These are phyloP conservation scores for Prunella vulgaris DNA, from an alignment of 257 asterid genomes.

Conservation along the genomic window DNA sequence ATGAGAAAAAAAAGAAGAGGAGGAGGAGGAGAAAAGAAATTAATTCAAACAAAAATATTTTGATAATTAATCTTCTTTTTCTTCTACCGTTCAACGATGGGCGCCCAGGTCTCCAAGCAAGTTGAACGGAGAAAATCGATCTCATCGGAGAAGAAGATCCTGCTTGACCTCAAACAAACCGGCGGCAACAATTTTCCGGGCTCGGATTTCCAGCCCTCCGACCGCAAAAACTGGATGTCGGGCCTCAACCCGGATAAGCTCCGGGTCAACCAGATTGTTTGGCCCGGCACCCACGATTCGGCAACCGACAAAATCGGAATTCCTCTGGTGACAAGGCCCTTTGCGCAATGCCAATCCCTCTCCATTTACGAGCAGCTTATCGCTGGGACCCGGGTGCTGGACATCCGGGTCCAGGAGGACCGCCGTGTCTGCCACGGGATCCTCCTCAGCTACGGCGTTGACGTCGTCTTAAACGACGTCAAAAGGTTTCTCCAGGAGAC, in stretches of 20 bases:
- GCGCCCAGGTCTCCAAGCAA: slow-evolving; percentile 54
- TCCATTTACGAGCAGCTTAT: slow-evolving; percentile 69
- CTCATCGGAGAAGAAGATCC: slow-evolving; percentile 43
- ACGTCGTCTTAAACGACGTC: slow-evolving; percentile 55
- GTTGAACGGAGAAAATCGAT: slow-evolving; percentile 51
- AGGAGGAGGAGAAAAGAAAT: background rate
- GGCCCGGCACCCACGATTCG: slow-evolving; percentile 98
- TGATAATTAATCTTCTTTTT: slow-evolving; percentile 9
- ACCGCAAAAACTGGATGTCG: slow-evolving; percentile 76
- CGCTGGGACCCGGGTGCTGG: slow-evolving; percentile 63
- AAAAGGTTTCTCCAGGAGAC: slow-evolving; percentile 65
- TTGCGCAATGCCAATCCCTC: slow-evolving; percentile 73
- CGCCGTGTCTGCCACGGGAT: slow-evolving; percentile 77
- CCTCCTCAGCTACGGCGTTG: slow-evolving; percentile 51
- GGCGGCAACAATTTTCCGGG: slow-evolving; percentile 55
- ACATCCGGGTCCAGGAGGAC: slow-evolving; percentile 75
- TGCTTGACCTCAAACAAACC: slow-evolving; percentile 38
- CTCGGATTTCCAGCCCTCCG: slow-evolving; percentile 50
- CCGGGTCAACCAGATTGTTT: slow-evolving; percentile 59
- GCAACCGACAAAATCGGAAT: slow-evolving; percentile 83
- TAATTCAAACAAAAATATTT: background rate
- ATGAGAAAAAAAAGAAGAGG: background rate
- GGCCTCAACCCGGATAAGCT: slow-evolving; percentile 41
- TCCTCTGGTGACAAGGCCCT: slow-evolving; percentile 64
- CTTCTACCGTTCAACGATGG: slow-evolving; percentile 40